phyloP scores from a whole-genome alignment of 228 moss, liverwort and hornwort species.

The Sphagnum fallax region DNA sequence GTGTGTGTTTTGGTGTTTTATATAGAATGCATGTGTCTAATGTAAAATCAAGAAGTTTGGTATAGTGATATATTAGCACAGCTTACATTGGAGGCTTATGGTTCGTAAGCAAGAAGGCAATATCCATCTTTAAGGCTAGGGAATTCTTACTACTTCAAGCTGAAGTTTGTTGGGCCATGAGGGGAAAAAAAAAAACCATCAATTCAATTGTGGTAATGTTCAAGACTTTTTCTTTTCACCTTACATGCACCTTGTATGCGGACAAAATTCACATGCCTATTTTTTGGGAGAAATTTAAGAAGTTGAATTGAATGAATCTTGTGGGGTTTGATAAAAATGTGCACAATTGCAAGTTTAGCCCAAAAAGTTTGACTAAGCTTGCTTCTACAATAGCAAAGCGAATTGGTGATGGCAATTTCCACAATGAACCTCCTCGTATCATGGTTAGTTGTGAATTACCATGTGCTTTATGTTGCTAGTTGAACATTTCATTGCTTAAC shows the following conservation, averaged over 20 bases:
- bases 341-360: slow-evolving; percentile 20
- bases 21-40: neutral
- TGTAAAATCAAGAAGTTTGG: neutral
- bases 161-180: slow-evolving; percentile 57
- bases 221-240: too few species aligned
- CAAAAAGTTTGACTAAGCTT: slow-evolving; percentile 97
- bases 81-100: slow-evolving; percentile 71
- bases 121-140: slow-evolving; percentile 79
- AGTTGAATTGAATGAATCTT: too few species aligned
- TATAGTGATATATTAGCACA: slow-evolving; percentile 88
- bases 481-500: neutral
- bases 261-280: too few species aligned
- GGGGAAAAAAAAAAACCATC: slow-evolving; percentile 81
- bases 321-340: neutral
- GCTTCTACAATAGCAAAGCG: slow-evolving; percentile 92
- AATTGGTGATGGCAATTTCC: slow-evolving; percentile 86
- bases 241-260: too few species aligned
- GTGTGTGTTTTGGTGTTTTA: too few species aligned
- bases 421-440: slow-evolving; percentile 72
- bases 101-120: slow-evolving; percentile 63
- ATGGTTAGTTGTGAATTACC: slow-evolving; percentile 43
- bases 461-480: neutral
- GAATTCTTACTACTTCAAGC: slow-evolving; percentile 77
- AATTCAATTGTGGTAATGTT: slow-evolving; percentile 81
- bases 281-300: too few species aligned